These are phyloP conservation scores for Cubamyces lactineus DNA, from an alignment of 768 basidiomycete species.

Conservation along the genomic window DNA sequence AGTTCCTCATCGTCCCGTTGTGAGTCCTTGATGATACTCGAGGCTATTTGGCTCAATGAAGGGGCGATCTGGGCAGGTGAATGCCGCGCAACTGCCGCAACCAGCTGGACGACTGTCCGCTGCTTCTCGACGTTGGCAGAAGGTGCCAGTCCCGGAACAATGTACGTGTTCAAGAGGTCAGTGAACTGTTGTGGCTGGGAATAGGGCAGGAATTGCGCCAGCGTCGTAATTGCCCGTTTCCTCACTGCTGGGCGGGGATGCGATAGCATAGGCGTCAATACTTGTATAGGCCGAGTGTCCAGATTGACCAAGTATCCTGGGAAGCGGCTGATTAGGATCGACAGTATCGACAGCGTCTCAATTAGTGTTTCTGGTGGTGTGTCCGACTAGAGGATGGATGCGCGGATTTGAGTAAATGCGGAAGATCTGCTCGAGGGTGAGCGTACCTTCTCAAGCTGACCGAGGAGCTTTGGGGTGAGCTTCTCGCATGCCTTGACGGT, in stretches of 20 bases:
- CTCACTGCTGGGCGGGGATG: conserved; percentile 84
- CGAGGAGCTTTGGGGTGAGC: conserved; percentile 81
- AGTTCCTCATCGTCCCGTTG: conserved; percentile 83
- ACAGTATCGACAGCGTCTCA: conserved; percentile 83
- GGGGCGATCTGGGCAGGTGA: conserved; percentile 69
- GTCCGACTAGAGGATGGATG: conserved; percentile 46
- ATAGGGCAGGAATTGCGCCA: conserved; percentile 82
- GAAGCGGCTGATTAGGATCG: conserved; percentile 87
- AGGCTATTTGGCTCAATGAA: conserved; percentile 63
- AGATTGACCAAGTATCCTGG: conserved; percentile 65
- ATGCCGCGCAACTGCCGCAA: conserved; percentile 78
- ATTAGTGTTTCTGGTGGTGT: conserved; percentile 82
- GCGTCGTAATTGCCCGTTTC: conserved; percentile 87
- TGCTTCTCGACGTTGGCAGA: conserved; percentile 66
- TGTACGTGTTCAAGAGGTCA: conserved; percentile 57
- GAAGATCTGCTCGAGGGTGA: background rate
- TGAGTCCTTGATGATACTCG: conserved; percentile 69
- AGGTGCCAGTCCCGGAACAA: conserved; percentile 60
- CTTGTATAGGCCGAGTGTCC: conserved; percentile 60
- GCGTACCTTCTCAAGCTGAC: conserved; percentile 74
- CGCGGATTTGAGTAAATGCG: background rate
- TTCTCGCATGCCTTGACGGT: conserved; percentile 80
- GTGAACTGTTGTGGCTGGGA: conserved; percentile 65
- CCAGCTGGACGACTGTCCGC: conserved; percentile 75
- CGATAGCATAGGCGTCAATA: conserved; percentile 72